Evolutionary conservation across 2,329 filamentous ascomycete species (phyloP), one percentile per base, ranked within the genome.

Genomic region (Rhinocladiella similis): DNA sequence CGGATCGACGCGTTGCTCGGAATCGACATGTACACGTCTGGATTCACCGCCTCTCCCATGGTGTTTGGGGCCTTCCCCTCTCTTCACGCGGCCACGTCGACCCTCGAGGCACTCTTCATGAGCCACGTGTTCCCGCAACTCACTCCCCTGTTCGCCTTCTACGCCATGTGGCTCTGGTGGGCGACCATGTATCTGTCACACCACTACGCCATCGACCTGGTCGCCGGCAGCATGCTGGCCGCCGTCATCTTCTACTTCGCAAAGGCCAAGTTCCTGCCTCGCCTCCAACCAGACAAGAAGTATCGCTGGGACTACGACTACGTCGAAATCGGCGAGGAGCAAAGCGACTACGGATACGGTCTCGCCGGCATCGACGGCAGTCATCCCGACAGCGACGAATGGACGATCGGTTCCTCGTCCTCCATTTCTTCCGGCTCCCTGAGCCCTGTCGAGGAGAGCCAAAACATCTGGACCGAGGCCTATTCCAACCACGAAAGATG

Each of bases 181-280:
- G 89, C 92, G 12, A 97, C 93, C 65, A 96, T 97, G 91, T 97
- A 97, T 70, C 83, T 97, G 50, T 95, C 90, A 68, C 93, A 97
- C 75, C 93, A 97, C 77, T 97, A 97, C 71, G 93, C 92, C 29
- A 89, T 97, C 39, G 93, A 97, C 72, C 80, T 97, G 49, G 90
- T 97, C 22, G 90, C 84, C 35, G 93, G 93, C 65, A 91, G 88
- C 70, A 79, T 96, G 49, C 74, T 91, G 57, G 88, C 91, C 20
- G 87, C 87, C 12, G 78, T 88, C 49, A 85, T 88, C 56, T 97
- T 90, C 79, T 96, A 93, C 75, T 84, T 91, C 59, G 84, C 89
- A 54, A 89, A 90, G 69, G 83, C 87, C 41, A 85, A 86, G 57
- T 96, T 90, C 77, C 75, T 97, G 42, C 92, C 93, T 3, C 85